phyloP scores from a whole-genome alignment of 148 eudicot genomes.

The Rhododendron kiyosumense region DNA sequence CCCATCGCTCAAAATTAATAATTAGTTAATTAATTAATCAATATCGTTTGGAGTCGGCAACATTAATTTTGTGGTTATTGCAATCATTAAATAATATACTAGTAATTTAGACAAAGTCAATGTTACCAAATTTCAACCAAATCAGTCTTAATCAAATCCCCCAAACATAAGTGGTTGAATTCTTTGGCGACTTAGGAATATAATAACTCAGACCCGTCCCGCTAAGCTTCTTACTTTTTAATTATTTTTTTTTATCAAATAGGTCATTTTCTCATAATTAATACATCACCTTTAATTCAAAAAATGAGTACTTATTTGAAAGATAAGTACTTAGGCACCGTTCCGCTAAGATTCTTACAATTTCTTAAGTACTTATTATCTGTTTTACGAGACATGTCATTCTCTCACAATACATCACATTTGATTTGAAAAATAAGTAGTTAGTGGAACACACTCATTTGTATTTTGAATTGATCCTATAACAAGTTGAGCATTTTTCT shows the following conservation, averaged over 20 bases:
- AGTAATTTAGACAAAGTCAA: not conserved
- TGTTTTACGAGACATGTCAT: no score
- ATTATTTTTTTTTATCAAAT: no score
- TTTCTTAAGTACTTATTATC: no score
- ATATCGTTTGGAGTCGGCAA: not conserved
- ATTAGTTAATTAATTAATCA: not conserved
- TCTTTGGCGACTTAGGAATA: not conserved
- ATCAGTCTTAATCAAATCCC: not conserved
- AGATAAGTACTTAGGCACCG: no score
- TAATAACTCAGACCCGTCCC: not conserved
- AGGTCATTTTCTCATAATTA: no score
- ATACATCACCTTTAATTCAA: no score
- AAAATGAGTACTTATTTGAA: no score
- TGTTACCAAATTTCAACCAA: not conserved
- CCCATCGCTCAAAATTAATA: not conserved
- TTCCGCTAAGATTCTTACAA: no score
- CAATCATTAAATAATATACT: not conserved
- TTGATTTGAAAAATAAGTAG: no score
- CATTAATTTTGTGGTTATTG: not conserved
- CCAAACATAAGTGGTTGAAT: slow-evolving; percentile 1
- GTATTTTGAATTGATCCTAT: not conserved
- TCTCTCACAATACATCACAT: no score
- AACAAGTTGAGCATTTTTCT: not conserved
- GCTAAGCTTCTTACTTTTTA: no score
- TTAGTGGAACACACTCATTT: not conserved